Base-by-base conservation (phyloP, 139 green algal genomes). In the Chlorella sorokiniana region DNA sequence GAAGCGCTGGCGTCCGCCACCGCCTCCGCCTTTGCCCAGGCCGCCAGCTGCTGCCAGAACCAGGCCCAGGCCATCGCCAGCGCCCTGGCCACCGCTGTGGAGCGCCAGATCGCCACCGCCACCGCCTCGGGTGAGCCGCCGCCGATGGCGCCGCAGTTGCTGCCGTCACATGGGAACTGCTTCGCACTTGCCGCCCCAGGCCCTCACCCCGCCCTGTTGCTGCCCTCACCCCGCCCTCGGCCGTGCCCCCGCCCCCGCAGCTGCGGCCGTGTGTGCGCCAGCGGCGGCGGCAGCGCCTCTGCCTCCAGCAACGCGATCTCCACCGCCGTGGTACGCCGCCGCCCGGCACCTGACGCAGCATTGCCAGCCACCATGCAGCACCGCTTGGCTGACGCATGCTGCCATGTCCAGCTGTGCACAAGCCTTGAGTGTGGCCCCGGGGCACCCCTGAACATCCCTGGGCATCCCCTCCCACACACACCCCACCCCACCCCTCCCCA, bases 11-110 rank as follows among this genome's bases (percentile, higher is more conserved):
- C 73, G 16, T 33, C 33, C 5, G 73, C 73, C 37, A 68, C 52
- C 16, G 73, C 73, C 10, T 37, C 51, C 1, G 73, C 73, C 27
- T 56, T 79, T 69, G 73, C 73, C 54, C 1, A 52, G 10, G 73
- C 73, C 0, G 73, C 38, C 54, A 54, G 52, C 11, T 79, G 73
- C 73, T 79, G 73, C 54, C 54, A 37, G 37, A 64, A 25, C 54
- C 51, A 79, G 52, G 59, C 73, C 8, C 54, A 69, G 54, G 73
- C 73, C 33, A 54, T 79, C n/a, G 52, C 52, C 27, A 56, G 40
- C 38, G 54, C 73, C 25, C 73, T 79, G 52, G 52, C 44, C 23
- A 52, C 11, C 1, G 73, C 59, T 4, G 27, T 54, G 25, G 18
- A 79, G 20, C 20, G 22, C 20, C 37, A 44, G 33, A 56, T 79